phyloP scores from a whole-genome alignment of 2,329 filamentous ascomycete species.

The Neonectria ditissima region DNA sequence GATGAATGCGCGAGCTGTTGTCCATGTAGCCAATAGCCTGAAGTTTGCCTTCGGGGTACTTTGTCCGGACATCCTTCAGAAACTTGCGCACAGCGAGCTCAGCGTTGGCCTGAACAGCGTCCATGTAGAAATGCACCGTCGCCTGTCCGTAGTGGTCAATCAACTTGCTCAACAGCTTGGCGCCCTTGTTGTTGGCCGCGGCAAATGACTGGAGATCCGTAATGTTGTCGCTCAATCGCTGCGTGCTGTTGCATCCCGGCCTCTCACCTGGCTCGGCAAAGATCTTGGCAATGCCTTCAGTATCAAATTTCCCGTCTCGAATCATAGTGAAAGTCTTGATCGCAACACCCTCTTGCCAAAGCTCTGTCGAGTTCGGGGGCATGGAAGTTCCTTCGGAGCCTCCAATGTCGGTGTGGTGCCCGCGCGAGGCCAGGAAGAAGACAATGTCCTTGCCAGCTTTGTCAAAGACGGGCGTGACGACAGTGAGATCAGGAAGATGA shows the following conservation, averaged over 20 bases:
- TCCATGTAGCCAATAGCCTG: slow-evolving; percentile 86
- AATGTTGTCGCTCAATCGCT: slow-evolving; percentile 83
- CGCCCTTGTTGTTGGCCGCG: slow-evolving; percentile 86
- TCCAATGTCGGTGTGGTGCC: slow-evolving; percentile 34
- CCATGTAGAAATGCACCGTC: slow-evolving; percentile 86
- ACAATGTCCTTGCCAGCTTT: slow-evolving; percentile 23
- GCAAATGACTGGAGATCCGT: slow-evolving; percentile 88
- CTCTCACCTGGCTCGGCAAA: slow-evolving; percentile 56
- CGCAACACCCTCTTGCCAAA: slow-evolving; percentile 68
- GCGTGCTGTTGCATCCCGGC: slow-evolving; percentile 61
- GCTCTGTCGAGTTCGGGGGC: slow-evolving; percentile 67
- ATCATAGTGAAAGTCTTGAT: slow-evolving; percentile 55
- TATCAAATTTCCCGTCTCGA: slow-evolving; percentile 37
- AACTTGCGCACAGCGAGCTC: slow-evolving; percentile 79
- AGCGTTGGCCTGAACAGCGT: slow-evolving; percentile 82
- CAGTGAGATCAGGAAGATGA: slow-evolving; percentile 29
- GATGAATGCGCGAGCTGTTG: slow-evolving; percentile 80
- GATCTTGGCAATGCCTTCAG: slow-evolving; percentile 68
- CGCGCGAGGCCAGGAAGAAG: slow-evolving; percentile 34
- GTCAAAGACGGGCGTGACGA: slow-evolving; percentile 34
- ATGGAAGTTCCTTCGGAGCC: slow-evolving; percentile 32
- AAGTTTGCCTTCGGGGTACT: slow-evolving; percentile 74
- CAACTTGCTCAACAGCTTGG: slow-evolving; percentile 78
- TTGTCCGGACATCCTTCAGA: slow-evolving; percentile 75
- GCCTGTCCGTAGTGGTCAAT: slow-evolving; percentile 82